Conservation (phyloP, 2,329 filamentous ascomycete genomes). For the Immersiporthe knoxdaviesiana region DNA sequence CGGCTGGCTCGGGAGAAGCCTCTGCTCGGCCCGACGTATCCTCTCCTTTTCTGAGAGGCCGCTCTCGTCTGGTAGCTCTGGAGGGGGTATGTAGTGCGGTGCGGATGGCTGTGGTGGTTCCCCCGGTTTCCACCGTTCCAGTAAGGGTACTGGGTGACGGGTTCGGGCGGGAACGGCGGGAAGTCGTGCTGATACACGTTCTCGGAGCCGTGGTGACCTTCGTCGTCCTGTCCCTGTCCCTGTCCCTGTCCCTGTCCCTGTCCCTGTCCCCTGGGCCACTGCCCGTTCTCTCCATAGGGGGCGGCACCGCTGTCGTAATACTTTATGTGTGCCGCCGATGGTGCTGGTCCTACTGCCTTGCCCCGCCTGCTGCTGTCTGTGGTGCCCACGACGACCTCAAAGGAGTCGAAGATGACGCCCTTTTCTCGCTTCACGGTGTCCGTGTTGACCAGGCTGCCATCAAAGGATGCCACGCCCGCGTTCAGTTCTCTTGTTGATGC, state of each 20-base stretch:
- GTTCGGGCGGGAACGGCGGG: constrained; percentile 29
- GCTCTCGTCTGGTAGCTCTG: constrained; percentile 62
- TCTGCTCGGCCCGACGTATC: constrained; percentile 74
- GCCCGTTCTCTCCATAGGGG: constrained; percentile 33
- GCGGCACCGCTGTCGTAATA: constrained; percentile 32
- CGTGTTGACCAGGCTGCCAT: constrained; percentile 80
- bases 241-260: no score
- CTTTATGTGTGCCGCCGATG: constrained; percentile 33
- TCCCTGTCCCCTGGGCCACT: constrained; percentile 30
- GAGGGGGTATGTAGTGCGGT: constrained; percentile 57
- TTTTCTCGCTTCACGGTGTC: constrained; percentile 85
- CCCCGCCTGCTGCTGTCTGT: constrained; percentile 69
- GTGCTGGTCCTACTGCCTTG: constrained; percentile 32
- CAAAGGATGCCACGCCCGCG: constrained; percentile 41
- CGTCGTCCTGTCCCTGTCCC: constrained; percentile 30
- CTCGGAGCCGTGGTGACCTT: constrained; percentile 30
- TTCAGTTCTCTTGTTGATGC: constrained; percentile 20
- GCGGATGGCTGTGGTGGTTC: constrained; percentile 45
- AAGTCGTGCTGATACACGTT: constrained; percentile 30
- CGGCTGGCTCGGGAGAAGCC: constrained; percentile 80
- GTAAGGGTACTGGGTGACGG: constrained; percentile 37
- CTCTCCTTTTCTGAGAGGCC: constrained; percentile 80
- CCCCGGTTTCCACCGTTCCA: constrained; percentile 38
- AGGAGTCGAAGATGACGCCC: constrained; percentile 83
- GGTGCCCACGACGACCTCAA: constrained; percentile 87